Evolutionary conservation across 1,284 basidiomycete genomes (phyloP), one percentile per base, ranked within the genome.

Genomic region (Tylopilus sp.): DNA sequence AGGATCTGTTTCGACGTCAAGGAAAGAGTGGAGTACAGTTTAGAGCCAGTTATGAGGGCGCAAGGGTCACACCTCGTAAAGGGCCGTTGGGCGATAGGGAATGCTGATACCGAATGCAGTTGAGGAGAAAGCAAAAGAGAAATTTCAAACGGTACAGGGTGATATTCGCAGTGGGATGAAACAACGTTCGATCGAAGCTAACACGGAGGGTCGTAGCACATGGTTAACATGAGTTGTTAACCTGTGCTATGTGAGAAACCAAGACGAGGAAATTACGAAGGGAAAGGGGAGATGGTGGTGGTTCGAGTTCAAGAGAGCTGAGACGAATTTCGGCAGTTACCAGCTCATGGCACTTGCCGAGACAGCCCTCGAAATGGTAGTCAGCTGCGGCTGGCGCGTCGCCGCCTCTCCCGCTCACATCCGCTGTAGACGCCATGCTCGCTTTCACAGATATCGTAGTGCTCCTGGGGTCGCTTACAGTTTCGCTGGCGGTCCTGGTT

Each of bases 401-500:
- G 39, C 33, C 15, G 21, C 16, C 18, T 26, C 16, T 10, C 26
- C 23, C 31, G 13, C 37, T 28, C 23, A 29, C 50, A 13, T 26
- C 31, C 36, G 5, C 42, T 25, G 19, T 58, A 48, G 49, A 65
- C 57, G 39, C 29, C 28, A 73, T 74, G 70, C 59, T 76, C 46
- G 54, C 67, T 19, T 46, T 78, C 39, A 43, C 67, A 5, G 69
- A 78, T 4, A 58, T 72, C n/a, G 43, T 82, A 2, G 39, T 75
- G 3, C 62, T 86, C 10, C 48, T 78, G n/a, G 61, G 69, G 11
- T 75, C 77, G 18, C 62, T 83, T 23, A 71, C 66, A 15, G 38
- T 81, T 35, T 79, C 76, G 26, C 64, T 86, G n/a, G 73, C 67
- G 21, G 60, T 83, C 19, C 69, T 79, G 18, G 81, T 87, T 1